Evolutionary conservation across 495 filamentous ascomycete genomes (phyloP).

Genomic region (Penicillium canescens): DNA sequence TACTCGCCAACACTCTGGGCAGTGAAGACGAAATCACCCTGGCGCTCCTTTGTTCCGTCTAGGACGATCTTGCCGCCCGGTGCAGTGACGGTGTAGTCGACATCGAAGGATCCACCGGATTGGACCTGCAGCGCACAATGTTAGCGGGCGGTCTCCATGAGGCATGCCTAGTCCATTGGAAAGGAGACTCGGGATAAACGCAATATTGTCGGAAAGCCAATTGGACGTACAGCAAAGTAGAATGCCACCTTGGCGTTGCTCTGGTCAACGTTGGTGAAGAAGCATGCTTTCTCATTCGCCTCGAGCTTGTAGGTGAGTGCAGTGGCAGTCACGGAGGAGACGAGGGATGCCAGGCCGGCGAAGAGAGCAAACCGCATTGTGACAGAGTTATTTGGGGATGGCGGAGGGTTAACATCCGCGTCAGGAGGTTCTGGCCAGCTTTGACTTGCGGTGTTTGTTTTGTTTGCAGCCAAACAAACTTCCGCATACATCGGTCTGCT

Average conservation of each 20-base stretch:
- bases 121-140: conserved; percentile 64
- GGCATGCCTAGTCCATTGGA: background rate
- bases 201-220: background rate
- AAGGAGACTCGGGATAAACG: background rate
- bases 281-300: conserved; percentile 93
- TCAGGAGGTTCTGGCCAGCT: conserved; percentile 42
- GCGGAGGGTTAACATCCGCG: conserved; percentile 12
- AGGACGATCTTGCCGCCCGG: conserved; percentile 81
- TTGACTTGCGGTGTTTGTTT: conserved; percentile 34
- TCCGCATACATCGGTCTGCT: background rate
- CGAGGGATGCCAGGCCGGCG: conserved; percentile 62
- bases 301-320: conserved; percentile 92
- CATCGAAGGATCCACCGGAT: conserved; percentile 93
- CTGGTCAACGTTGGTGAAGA: conserved; percentile 74
- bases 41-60: conserved; percentile 87
- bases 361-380: conserved; percentile 45
- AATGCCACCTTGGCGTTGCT: conserved; percentile 87
- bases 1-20: conserved; percentile 93
- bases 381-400: conserved; percentile 8
- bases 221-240: conserved; percentile 88
- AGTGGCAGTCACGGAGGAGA: conserved; percentile 66
- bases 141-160: conserved; percentile 2
- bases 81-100: conserved; percentile 87
- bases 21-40: conserved; percentile 98
- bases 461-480: conserved; percentile 39